phyloP scores from a whole-genome alignment of 768 basidiomycete genomes.

The Boletus pseudopeckii region DNA sequence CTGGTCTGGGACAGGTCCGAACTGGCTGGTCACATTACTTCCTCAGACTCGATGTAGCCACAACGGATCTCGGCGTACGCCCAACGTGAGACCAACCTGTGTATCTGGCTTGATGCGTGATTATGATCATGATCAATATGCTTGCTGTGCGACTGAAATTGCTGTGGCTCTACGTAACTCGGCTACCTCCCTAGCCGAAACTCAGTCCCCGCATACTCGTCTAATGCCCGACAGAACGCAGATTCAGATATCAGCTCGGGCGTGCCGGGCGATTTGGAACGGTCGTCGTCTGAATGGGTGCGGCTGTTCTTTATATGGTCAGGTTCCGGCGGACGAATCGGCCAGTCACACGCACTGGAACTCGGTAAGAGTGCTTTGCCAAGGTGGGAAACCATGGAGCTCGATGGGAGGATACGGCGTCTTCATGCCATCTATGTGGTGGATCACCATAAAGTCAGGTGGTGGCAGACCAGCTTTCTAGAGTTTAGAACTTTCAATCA shows the following conservation, averaged over 20 bases:
- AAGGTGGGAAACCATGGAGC: slow-evolving; percentile 76
- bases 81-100: no score
- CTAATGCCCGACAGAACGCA: slow-evolving; percentile 66
- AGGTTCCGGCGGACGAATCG: not conserved
- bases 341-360: slow-evolving; percentile 54
- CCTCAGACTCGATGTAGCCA: no score
- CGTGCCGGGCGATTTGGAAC: not conserved
- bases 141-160: not conserved
- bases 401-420: slow-evolving; percentile 50
- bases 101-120: no score
- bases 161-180: slow-evolving; percentile 2
- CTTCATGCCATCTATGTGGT: slow-evolving; percentile 45
- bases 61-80: no score
- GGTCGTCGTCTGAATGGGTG: slow-evolving; percentile 18
- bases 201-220: slow-evolving; percentile 70
- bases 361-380: slow-evolving; percentile 81
- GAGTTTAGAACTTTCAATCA: slow-evolving; percentile 30
- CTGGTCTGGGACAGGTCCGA: not conserved
- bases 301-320: slow-evolving; percentile 13
- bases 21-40: not conserved
- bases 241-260: slow-evolving; percentile 43
- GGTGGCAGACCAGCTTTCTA: slow-evolving; percentile 52
- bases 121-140: not conserved
- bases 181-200: slow-evolving; percentile 75
- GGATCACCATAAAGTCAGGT: slow-evolving; percentile 77